Conservation (phyloP, 129 eudicot species). For the Sambucus nigra region DNA sequence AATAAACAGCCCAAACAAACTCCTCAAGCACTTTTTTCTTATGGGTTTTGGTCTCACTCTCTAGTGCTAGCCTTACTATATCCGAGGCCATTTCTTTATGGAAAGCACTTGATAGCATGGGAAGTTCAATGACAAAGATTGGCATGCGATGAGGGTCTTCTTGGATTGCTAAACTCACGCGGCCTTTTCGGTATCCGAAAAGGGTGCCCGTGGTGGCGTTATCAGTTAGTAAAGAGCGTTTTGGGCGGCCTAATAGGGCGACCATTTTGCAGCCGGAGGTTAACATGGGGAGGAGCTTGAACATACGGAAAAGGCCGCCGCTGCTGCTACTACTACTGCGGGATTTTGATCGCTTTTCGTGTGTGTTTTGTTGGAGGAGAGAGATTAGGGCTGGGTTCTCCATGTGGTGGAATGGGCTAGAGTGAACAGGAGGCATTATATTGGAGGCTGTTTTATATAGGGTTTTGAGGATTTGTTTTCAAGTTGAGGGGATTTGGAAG, state of each 20-base stretch:
- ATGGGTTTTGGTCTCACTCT: constrained; percentile 58
- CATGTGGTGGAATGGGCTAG: constrained; percentile 49
- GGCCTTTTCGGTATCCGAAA: constrained; percentile 69
- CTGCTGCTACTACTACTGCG: constrained; percentile 17
- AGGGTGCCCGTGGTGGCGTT: constrained; percentile 59
- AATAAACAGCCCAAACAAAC: constrained; percentile 73
- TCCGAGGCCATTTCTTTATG: constrained; percentile 74
- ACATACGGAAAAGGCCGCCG: constrained; percentile 67
- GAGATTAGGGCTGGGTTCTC: constrained; percentile 49
- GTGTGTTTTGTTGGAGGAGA: constrained; percentile 43
- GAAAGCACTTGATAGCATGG: constrained; percentile 45
- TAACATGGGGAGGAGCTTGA: constrained; percentile 84
- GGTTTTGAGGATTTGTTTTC: not conserved
- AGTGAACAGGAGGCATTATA: constrained; percentile 45
- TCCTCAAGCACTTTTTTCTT: constrained; percentile 74
- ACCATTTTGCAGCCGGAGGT: constrained; percentile 86
- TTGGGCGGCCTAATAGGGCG: constrained; percentile 49
- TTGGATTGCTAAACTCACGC: constrained; percentile 65
- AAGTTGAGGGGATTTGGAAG: constrained; percentile 9
- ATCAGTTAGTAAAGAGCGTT: constrained; percentile 41
- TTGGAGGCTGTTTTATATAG: not conserved
- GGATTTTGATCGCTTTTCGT: constrained; percentile 36
- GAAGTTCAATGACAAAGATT: constrained; percentile 60
- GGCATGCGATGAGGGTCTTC: constrained; percentile 73
- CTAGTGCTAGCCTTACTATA: constrained; percentile 48